Percentiles rank a stretch among this genome's conserved stretches.
Evolutionary conservation across 306 rosid species (phyloP).

Genomic region (Vigna angularis): DNA sequence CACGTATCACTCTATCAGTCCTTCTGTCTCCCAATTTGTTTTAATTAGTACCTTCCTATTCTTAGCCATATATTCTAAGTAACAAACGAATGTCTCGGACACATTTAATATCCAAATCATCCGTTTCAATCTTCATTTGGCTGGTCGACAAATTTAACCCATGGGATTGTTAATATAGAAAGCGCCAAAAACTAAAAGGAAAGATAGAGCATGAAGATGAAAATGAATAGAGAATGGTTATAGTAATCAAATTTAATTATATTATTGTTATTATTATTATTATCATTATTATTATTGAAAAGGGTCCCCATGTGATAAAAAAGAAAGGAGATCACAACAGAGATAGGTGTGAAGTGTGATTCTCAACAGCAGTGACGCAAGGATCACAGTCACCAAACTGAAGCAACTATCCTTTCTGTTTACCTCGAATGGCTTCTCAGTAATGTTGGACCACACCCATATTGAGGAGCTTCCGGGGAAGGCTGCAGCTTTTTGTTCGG

Average conservation of each 20-base stretch:
- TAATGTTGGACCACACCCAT: slow-evolving; percentile 75
- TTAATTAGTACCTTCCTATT: slow-evolving; percentile 40
- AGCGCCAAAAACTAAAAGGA: background rate
- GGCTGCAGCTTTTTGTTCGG: slow-evolving; percentile 52
- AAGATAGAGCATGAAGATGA: background rate
- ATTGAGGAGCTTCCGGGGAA: slow-evolving; percentile 50
- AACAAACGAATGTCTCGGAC: slow-evolving; percentile 49
- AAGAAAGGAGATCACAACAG: slow-evolving; percentile 51
- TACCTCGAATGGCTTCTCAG: slow-evolving; percentile 65
- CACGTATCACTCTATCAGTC: slow-evolving; percentile 25
- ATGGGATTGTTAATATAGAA: background rate
- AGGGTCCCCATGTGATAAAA: slow-evolving; percentile 60
- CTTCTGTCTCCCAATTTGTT: slow-evolving; percentile 21
- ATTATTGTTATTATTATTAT: background rate
- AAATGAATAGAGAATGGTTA: background rate
- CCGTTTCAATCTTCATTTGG: slow-evolving; percentile 29
- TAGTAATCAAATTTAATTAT: slow-evolving; percentile 17
- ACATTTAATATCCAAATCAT: slow-evolving; percentile 40
- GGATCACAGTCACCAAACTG: slow-evolving; percentile 58
- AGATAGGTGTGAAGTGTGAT: slow-evolving; percentile 45
- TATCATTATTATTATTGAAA: slow-evolving; percentile 36
- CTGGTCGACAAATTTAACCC: slow-evolving; percentile 18
- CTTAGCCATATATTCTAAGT: slow-evolving; percentile 40
- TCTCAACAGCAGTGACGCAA: slow-evolving; percentile 58
- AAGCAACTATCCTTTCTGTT: slow-evolving; percentile 61